Evolutionary conservation across 2,329 filamentous ascomycete species (phyloP).

Genomic region (Trichoderma lentiforme): DNA sequence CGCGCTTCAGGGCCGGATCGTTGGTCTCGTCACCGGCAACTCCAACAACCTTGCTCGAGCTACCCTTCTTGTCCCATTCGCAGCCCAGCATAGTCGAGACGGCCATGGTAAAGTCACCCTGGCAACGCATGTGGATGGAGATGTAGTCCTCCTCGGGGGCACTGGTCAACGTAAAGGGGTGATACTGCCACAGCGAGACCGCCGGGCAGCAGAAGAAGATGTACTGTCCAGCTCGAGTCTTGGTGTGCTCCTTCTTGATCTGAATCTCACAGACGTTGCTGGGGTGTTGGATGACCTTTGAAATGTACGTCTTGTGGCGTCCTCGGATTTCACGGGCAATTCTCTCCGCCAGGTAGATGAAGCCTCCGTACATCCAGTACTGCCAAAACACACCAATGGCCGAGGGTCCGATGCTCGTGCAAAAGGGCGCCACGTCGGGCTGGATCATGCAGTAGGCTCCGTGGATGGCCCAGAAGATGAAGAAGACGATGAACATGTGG

Average conservation of each 20-base stretch:
- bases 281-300: constrained; percentile 85
- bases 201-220: constrained; percentile 87
- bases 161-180: constrained; percentile 81
- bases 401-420: constrained; percentile 61
- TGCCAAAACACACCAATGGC: constrained; percentile 81
- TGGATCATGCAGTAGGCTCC: constrained; percentile 90
- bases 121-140: constrained; percentile 77
- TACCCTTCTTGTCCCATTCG: constrained; percentile 57
- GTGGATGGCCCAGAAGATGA: constrained; percentile 88
- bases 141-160: constrained; percentile 89
- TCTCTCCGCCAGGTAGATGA: constrained; percentile 75
- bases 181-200: constrained; percentile 84
- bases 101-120: constrained; percentile 75
- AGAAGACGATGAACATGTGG: constrained; percentile 84
- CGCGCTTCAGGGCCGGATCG: constrained; percentile 67
- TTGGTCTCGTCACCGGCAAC: constrained; percentile 60
- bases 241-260: constrained; percentile 86
- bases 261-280: constrained; percentile 88
- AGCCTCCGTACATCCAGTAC: constrained; percentile 84
- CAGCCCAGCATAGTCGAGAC: constrained; percentile 71
- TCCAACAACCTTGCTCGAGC: constrained; percentile 65
- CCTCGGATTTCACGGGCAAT: constrained; percentile 75
- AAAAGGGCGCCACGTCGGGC: constrained; percentile 76
- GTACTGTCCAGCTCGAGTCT: constrained; percentile 78
- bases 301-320: constrained; percentile 79